Base-by-base conservation (phyloP, 2,329 filamentous ascomycete genomes). In the Aspergillus piperis region DNA sequence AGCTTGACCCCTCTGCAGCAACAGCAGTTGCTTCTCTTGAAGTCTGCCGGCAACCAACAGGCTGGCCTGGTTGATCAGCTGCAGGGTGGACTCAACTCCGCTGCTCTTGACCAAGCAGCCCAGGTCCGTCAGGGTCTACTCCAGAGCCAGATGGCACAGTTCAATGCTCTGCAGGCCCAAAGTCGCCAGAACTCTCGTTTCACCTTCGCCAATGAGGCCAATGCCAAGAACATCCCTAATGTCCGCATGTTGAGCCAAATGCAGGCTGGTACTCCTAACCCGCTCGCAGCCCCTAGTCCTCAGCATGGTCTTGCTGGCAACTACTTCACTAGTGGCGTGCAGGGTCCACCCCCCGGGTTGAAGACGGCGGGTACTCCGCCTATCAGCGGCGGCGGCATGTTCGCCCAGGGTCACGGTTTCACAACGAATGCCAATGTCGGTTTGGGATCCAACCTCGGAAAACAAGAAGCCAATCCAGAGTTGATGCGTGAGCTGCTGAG, bases 301-400 rank as follows among this genome's bases (percentile, higher is more conserved):
- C 77, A 78, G 62, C 76, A 77, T 44, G 66, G 66, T 27, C 73
- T 84, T 54, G 76, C 83, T 65, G 86, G 83, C 65, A 90, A 91
- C 64, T 95, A 92, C 73, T 97, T 95, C 75, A 86, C 88, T 51
- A 88, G 87, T 57, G 91, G 91, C 8, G 92, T 97, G 71, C 92
- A 96, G 70, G 94, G 93, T 3, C 95, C 96, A 27, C 95, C 95
- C 61, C 96, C 95, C 0, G 95, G 95, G 8, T 83, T 99, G 27
- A 99, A 99, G 80, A 96, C 94, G 21, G 93, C 93, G 2, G 92
- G 92, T 44, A 98, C 94, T 17, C 94, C 95, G 60, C 94, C 95
- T 15, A 92, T 91, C 69, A 87, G 83, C 66, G 87, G 87, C 54
- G 88, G 86, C 57, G 86, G 87, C 65, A 95, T 97, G 86, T 98